Conservation (phyloP, 31 red algal genomes). For the Odonthalia washingtoniensis region DNA sequence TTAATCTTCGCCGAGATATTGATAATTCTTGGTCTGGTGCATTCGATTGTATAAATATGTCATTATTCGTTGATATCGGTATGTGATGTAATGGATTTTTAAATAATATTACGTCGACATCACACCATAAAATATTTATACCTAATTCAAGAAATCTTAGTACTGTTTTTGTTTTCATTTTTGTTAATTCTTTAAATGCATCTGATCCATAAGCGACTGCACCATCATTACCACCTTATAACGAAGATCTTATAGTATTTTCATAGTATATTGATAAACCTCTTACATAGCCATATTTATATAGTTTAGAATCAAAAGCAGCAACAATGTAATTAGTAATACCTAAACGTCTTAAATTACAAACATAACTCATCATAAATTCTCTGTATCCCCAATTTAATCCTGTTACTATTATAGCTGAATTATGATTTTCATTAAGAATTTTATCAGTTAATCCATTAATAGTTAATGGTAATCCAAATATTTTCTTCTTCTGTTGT, state of each 20-base stretch:
- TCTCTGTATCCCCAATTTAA: slow-evolving; percentile 98
- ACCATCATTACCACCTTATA: slow-evolving; percentile 73
- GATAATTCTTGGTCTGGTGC: slow-evolving; percentile 93
- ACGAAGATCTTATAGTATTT: slow-evolving; percentile 96
- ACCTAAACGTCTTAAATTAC: slow-evolving; percentile 94
- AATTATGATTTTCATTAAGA: slow-evolving; percentile 81
- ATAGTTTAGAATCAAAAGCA: slow-evolving; percentile 95
- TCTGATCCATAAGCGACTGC: slow-evolving; percentile 78
- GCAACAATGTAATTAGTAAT: slow-evolving; percentile 97
- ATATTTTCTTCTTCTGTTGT: slow-evolving; percentile 81
- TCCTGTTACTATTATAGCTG: slow-evolving; percentile 93
- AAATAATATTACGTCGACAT: slow-evolving; percentile 98
- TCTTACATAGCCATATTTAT: slow-evolving; percentile 96
- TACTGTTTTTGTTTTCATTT: slow-evolving; percentile 98
- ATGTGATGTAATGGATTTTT: slow-evolving; percentile 84
- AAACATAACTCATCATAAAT: slow-evolving; percentile 99
- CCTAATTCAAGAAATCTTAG: slow-evolving; percentile 89
- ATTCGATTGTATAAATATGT: slow-evolving; percentile 96
- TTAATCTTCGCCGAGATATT: slow-evolving; percentile 91
- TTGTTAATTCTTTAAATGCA: slow-evolving; percentile 96
- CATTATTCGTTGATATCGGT: slow-evolving; percentile 64
- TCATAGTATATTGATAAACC: slow-evolving; percentile 89
- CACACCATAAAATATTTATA: slow-evolving; percentile 96
- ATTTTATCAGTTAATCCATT: slow-evolving; percentile 84
- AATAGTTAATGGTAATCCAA: slow-evolving; percentile 94